Conservation (phyloP, 345 rosid genomes). For the Rhodamnia argentea region DNA sequence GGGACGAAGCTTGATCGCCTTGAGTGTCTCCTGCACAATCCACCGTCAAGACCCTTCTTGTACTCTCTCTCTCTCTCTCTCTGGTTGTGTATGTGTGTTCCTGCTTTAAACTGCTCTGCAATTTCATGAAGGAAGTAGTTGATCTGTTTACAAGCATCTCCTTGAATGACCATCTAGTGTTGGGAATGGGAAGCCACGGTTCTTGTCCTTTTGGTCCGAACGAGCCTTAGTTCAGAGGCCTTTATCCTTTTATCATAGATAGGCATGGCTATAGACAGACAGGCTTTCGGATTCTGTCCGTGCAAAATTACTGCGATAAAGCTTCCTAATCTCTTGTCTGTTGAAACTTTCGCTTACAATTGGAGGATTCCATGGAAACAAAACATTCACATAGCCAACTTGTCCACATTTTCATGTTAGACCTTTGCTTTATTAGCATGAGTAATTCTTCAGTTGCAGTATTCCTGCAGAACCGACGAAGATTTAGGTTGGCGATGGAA, state of each 20-base stretch:
- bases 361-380: background rate
- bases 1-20: constrained; percentile 53
- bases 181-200: background rate
- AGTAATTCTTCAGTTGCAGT: constrained; percentile 14
- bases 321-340: background rate
- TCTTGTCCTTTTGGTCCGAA: background rate
- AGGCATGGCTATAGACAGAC: background rate
- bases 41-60: constrained; percentile 43
- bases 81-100: background rate
- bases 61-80: constrained; percentile 1
- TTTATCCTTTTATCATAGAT: background rate
- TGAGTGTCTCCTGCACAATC: constrained; percentile 44
- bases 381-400: background rate
- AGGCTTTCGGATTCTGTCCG: background rate
- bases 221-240: background rate
- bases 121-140: background rate
- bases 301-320: background rate
- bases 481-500: constrained; percentile 38
- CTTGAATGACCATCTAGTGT: background rate
- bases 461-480: constrained; percentile 29
- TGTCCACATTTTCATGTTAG: background rate
- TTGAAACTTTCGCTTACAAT: background rate
- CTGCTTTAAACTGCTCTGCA: background rate
- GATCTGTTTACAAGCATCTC: background rate
- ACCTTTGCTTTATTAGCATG: background rate